A percentile compares a stretch with the other conserved stretches of the same genome.
Evolutionary conservation across 2,329 filamentous ascomycete species (phyloP).

Genomic region (Clarireedia sp.): DNA sequence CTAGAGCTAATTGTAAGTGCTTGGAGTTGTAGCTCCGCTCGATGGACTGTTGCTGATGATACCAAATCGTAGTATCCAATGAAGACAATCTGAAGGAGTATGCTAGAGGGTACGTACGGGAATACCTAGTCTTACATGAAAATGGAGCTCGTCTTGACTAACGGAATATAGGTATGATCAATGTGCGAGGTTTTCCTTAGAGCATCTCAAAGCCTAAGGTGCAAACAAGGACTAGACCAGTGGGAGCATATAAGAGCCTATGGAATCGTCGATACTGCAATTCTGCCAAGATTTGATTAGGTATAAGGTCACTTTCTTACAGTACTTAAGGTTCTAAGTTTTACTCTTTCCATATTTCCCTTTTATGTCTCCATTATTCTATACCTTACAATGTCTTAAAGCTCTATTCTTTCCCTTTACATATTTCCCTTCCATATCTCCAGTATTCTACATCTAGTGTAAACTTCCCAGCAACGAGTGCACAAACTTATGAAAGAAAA

Average conservation of each 20-base stretch:
- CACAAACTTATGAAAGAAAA: no score
- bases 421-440: no score
- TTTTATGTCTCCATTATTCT: no score
- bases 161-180: background rate
- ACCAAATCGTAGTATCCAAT: slow-evolving; percentile 17
- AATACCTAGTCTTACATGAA: no score
- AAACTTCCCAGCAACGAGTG: no score
- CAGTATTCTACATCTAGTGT: no score
- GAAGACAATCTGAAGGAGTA: slow-evolving; percentile 34
- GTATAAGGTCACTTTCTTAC: no score
- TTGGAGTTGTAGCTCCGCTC: background rate
- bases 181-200: background rate
- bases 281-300: background rate
- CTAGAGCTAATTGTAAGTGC: slow-evolving; percentile 37
- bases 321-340: no score
- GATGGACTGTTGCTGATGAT: background rate
- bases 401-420: no score
- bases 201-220: background rate
- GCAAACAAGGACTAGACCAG: background rate
- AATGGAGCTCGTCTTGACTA: background rate
- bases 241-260: background rate
- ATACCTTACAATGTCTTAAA: no score
- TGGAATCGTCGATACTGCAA: background rate
- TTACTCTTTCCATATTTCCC: no score
- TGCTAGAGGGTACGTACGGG: background rate